These are phyloP conservation scores for Gossypium rotundifolium DNA, from an alignment of 345 rosid species.

Conservation along the genomic window DNA sequence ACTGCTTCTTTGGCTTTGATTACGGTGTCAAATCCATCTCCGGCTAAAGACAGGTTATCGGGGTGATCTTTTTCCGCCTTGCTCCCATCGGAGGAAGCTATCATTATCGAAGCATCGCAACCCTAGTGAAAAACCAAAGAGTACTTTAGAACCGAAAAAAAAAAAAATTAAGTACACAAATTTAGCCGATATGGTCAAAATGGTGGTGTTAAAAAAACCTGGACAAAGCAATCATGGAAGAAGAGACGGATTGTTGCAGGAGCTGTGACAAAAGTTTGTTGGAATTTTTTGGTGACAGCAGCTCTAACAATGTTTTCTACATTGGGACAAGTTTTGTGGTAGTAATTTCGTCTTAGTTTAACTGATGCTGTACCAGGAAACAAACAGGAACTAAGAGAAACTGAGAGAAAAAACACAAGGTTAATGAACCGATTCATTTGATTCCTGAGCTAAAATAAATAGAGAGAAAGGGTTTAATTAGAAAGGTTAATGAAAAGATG, in stretches of 20 bases:
- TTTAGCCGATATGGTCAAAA: neutral
- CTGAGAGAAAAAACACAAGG: constrained; percentile 25
- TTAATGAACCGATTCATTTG: constrained; percentile 20
- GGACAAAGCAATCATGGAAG: constrained; percentile 80
- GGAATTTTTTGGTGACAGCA: constrained; percentile 39
- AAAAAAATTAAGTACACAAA: neutral
- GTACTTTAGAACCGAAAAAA: neutral
- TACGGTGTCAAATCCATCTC: constrained; percentile 88
- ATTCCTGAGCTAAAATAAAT: neutral
- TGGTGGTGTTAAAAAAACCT: constrained; percentile 23
- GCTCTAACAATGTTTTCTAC: constrained; percentile 54
- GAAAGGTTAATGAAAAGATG: no score
- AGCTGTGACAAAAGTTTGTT: constrained; percentile 58
- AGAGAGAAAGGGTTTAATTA: neutral
- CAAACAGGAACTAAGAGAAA: constrained; percentile 33
- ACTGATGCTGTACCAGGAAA: constrained; percentile 45
- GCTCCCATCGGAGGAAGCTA: constrained; percentile 45
- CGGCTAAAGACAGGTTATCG: constrained; percentile 73
- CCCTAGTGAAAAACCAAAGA: constrained; percentile 28
- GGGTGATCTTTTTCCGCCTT: constrained; percentile 81
- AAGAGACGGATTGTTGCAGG: constrained; percentile 80
- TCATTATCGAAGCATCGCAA: constrained; percentile 68
- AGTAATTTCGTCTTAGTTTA: constrained; percentile 46
- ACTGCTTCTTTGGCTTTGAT: constrained; percentile 72
- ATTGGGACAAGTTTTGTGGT: constrained; percentile 53